Conservation (phyloP, 2,329 filamentous ascomycete genomes). For the Fusarium phyllophilum region DNA sequence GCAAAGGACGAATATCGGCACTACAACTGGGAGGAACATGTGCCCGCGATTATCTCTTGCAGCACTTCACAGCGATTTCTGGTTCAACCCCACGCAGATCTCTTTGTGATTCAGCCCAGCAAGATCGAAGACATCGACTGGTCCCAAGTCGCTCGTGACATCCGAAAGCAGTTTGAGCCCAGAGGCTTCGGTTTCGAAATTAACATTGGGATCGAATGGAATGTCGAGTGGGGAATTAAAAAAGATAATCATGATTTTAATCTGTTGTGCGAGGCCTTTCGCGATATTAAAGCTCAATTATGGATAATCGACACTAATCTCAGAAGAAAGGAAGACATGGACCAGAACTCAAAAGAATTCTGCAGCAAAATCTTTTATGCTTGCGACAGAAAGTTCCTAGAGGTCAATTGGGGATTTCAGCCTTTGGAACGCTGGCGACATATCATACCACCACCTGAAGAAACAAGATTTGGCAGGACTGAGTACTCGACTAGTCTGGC, state of each 20-base stretch:
- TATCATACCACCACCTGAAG: not conserved
- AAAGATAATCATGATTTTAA: accelerated
- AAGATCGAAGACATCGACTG: not conserved
- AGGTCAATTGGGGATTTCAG: accelerated
- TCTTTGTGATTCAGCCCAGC: not conserved
- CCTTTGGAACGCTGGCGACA: not conserved
- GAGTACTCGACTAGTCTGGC: not conserved
- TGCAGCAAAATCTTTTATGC: not conserved
- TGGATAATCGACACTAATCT: not conserved
- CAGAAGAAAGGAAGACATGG: accelerated
- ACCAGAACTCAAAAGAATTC: too few relatives aligned
- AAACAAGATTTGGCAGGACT: too few relatives aligned
- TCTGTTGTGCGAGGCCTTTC: not conserved
- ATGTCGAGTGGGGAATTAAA: not conserved
- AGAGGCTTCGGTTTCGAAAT: accelerated
- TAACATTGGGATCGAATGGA: not conserved
- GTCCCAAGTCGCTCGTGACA: not conserved
- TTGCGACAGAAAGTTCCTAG: not conserved
- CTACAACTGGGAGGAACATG: not conserved
- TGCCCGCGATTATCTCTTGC: not conserved
- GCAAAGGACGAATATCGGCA: not conserved
- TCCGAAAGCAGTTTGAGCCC: not conserved
- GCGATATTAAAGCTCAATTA: accelerated
- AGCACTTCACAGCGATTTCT: not conserved
- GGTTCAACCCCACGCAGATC: not conserved